Percentiles rank a stretch among this genome's conserved stretches.
phyloP scores from a whole-genome alignment of 1,284 basidiomycete species.

The Cerioporus squamosus region DNA sequence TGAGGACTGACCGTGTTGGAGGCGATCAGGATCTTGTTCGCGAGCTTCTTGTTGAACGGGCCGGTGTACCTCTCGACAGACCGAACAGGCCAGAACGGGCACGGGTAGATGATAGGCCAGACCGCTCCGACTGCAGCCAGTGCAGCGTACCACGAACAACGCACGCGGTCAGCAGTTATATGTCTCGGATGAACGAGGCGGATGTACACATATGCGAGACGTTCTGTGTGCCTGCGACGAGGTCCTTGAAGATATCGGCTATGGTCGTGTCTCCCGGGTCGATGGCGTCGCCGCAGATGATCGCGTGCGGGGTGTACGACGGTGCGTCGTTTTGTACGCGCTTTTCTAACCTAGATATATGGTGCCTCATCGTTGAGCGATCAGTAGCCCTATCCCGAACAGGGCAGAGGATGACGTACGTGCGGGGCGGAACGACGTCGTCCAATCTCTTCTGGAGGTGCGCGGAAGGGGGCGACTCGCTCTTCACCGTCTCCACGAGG shows the following conservation, averaged over 20 bases:
- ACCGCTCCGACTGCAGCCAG: slow-evolving; percentile 9
- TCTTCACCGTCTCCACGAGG: background rate
- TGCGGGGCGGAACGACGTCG: too few relatives aligned
- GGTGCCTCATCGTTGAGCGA: too few relatives aligned
- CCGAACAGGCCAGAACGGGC: slow-evolving; percentile 24
- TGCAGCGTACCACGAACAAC: too few relatives aligned
- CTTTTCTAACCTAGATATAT: too few relatives aligned
- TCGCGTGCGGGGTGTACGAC: slow-evolving; percentile 8
- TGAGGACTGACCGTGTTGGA: slow-evolving; percentile 16
- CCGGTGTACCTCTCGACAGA: slow-evolving; percentile 30
- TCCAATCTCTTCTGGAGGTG: too few relatives aligned
- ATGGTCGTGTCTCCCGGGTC: slow-evolving; percentile 18
- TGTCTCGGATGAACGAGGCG: background rate
- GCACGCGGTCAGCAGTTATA: background rate
- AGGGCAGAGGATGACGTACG: too few relatives aligned
- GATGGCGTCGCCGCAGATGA: slow-evolving; percentile 24
- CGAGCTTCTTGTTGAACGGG: slow-evolving; percentile 27
- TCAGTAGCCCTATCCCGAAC: too few relatives aligned
- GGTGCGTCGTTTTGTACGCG: background rate
- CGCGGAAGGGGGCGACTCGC: too few relatives aligned
- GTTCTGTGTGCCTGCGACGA: slow-evolving; percentile 14
- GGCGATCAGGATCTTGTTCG: slow-evolving; percentile 25
- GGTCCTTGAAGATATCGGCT: slow-evolving; percentile 17
- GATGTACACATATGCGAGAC: slow-evolving; percentile 22
- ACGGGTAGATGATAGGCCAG: slow-evolving; percentile 12